Percentiles rank a stretch among this genome's conserved stretches.
Evolutionary conservation across 106 monocot species (phyloP).

Genomic region (Platanthera guangdongensis): DNA sequence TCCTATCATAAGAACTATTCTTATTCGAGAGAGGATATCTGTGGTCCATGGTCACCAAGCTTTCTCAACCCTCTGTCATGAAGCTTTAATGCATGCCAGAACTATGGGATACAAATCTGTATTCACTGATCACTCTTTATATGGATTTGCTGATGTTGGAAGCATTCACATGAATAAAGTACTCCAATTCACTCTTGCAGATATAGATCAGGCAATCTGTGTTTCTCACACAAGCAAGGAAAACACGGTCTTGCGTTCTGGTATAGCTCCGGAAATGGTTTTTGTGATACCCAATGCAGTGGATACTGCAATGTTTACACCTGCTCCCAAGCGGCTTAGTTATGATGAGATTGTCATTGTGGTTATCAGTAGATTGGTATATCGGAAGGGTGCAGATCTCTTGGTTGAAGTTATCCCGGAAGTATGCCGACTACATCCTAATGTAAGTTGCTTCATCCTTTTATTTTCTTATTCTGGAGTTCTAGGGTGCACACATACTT

Average conservation of each 20-base stretch:
- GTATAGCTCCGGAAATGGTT: slow-evolving; percentile 74
- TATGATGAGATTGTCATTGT: slow-evolving; percentile 84
- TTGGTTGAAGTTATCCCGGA: slow-evolving; percentile 95
- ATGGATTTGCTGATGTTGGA: slow-evolving; percentile 90
- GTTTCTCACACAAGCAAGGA: slow-evolving; percentile 98
- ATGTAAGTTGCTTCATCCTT: slow-evolving; percentile 43
- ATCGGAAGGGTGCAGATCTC: slow-evolving; percentile 91
- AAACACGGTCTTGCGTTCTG: slow-evolving; percentile 87
- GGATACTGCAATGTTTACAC: slow-evolving; percentile 93
- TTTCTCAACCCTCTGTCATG: slow-evolving; percentile 95
- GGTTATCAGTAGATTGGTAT: slow-evolving; percentile 89
- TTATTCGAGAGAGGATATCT: slow-evolving; percentile 80
- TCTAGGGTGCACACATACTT: no score
- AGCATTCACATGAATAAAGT: slow-evolving; percentile 99
- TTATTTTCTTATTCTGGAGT: not conserved
- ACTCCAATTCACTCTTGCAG: slow-evolving; percentile 87
- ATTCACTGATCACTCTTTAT: slow-evolving; percentile 96
- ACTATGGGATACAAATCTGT: slow-evolving; percentile 88
- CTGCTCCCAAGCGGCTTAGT: slow-evolving; percentile 47
- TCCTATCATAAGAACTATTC: slow-evolving; percentile 75
- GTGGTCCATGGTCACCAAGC: slow-evolving; percentile 97
- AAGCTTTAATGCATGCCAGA: slow-evolving; percentile 85
- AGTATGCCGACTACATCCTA: slow-evolving; percentile 68
- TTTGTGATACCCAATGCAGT: slow-evolving; percentile 97
- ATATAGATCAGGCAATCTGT: slow-evolving; percentile 87